Conservation (phyloP, 2,329 filamentous ascomycete genomes). For the Sporothrix brasiliensis region DNA sequence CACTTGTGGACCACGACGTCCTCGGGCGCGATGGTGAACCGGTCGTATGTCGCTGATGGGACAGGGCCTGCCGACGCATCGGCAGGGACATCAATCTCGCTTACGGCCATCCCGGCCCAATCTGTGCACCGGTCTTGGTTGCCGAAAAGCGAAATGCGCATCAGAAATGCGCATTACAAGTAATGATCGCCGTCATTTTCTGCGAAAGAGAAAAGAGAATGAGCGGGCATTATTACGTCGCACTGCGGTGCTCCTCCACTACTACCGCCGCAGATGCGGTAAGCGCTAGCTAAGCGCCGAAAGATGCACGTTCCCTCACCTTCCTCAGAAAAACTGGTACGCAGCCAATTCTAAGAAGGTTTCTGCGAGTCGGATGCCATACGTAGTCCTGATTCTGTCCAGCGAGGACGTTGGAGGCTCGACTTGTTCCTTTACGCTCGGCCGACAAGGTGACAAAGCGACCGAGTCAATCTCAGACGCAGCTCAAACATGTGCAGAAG, state of each 20-base stretch:
- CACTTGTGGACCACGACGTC: constrained; percentile 10
- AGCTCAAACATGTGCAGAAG: constrained; percentile 21
- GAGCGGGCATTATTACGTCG: too few relatives aligned
- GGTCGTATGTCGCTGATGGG: not conserved
- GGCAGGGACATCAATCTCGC: not conserved
- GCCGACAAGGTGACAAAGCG: constrained; percentile 1
- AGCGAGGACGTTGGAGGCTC: not conserved
- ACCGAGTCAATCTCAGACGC: not conserved
- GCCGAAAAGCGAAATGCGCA: not conserved
- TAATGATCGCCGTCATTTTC: not conserved
- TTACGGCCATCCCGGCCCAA: not conserved
- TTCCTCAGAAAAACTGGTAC: not conserved
- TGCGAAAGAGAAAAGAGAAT: not conserved
- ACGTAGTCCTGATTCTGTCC: not conserved
- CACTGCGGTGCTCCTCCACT: too few relatives aligned
- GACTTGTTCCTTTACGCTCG: not conserved
- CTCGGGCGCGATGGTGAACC: constrained; percentile 2
- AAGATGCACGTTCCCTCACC: not conserved
- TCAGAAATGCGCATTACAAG: too few relatives aligned
- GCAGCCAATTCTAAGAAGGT: not conserved
- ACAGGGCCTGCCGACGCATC: not conserved
- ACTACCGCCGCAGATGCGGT: not conserved
- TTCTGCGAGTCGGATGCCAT: constrained; percentile 13
- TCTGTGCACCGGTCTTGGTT: not conserved
- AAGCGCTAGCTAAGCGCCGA: not conserved